A percentile compares a stretch with the other conserved stretches of the same genome.
These are phyloP conservation scores for Trichomonascus vanleenenianus DNA, from an alignment of 805 yeast species.

Conservation along the genomic window DNA sequence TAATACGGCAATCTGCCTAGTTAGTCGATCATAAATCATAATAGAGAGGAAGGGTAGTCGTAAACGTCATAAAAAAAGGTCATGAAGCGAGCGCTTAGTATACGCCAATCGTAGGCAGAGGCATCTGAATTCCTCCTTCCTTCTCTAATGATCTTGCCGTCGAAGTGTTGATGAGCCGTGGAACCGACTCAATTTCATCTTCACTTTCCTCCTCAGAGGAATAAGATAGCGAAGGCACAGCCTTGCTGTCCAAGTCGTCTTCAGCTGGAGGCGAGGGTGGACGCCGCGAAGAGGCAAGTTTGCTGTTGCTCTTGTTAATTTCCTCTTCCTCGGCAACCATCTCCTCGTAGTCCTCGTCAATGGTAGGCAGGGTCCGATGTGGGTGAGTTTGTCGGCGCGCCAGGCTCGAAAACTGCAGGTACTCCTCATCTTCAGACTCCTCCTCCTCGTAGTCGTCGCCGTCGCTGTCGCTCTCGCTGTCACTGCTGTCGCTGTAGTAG, in stretches of 20 bases:
- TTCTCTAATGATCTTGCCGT: no score
- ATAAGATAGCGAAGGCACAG: conserved; percentile 17
- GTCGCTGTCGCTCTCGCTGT: conserved; percentile 13
- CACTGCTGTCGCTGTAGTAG: conserved; percentile 14
- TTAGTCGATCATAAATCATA: no score
- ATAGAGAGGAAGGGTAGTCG: no score
- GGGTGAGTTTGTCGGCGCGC: not conserved
- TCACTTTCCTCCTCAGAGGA: conserved; percentile 19
- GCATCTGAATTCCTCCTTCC: no score
- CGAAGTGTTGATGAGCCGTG: not conserved
- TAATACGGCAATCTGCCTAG: no score
- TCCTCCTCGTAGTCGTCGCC: conserved; percentile 8
- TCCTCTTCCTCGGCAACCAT: conserved; percentile 10
- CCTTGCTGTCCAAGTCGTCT: no score
- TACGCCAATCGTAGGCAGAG: no score
- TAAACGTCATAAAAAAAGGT: no score
- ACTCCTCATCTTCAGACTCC: conserved; percentile 18
- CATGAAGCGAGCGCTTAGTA: no score
- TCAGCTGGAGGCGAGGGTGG: not conserved
- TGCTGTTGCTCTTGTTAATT: conserved; percentile 1
- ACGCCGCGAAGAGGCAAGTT: not conserved
- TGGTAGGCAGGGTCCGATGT: conserved; percentile 13
- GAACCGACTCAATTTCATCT: conserved; percentile 11
- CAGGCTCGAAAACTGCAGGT: no score
- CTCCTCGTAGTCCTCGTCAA: conserved; percentile 16